phyloP scores from a whole-genome alignment of 2,329 filamentous ascomycete genomes.

The Diplodia intermedia region DNA sequence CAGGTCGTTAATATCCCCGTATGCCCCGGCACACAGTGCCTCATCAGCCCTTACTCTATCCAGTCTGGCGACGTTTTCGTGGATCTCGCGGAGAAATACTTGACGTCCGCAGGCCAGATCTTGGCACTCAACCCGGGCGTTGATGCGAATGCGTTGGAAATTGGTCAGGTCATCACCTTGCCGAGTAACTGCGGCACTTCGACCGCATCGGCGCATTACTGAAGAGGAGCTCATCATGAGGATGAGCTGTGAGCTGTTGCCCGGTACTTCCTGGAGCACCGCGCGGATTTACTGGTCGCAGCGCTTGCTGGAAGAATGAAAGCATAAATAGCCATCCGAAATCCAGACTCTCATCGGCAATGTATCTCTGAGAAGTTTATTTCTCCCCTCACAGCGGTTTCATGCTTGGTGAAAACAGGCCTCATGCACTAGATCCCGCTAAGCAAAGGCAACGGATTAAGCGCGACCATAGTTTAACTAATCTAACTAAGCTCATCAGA shows the following conservation, averaged over 20 bases:
- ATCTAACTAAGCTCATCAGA: not conserved
- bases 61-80: slow-evolving; percentile 37
- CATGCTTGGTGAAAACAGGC: too few relatives aligned
- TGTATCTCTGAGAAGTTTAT: not conserved
- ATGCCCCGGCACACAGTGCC: slow-evolving; percentile 37
- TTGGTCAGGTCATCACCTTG: slow-evolving; percentile 32
- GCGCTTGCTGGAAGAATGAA: not conserved
- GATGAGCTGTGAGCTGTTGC: not conserved
- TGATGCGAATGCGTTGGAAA: slow-evolving; percentile 34
- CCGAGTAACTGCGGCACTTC: not conserved
- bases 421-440: not conserved
- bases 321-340: not conserved
- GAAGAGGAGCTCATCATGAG: not conserved
- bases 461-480: not conserved
- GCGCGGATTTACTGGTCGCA: not conserved
- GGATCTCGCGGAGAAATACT: slow-evolving; percentile 36
- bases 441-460: not conserved
- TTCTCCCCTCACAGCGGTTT: not conserved
- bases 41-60: slow-evolving; percentile 38
- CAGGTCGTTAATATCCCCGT: slow-evolving; percentile 40
- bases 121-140: slow-evolving; percentile 37
- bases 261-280: not conserved
- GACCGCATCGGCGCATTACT: not conserved
- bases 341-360: not conserved
- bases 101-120: slow-evolving; percentile 38